These are phyloP conservation scores for Hibiscus mutabilis DNA, from an alignment of 345 rosid species.

Conservation along the genomic window DNA sequence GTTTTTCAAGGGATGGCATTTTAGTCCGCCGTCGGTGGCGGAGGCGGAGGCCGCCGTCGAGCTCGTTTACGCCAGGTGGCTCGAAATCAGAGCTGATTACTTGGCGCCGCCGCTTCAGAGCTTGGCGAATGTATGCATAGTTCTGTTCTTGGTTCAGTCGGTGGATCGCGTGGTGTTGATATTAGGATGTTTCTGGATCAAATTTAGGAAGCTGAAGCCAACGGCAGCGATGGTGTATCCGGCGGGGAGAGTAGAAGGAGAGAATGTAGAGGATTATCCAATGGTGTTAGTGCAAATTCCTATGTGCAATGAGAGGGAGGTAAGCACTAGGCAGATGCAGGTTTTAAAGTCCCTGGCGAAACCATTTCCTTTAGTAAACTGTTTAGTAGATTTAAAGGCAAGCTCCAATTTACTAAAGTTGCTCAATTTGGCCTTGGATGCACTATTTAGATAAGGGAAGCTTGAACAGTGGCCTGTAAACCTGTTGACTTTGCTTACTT, in stretches of 20 bases:
- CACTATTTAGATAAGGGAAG: neutral
- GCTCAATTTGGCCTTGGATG: no score
- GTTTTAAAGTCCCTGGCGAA: constrained; percentile 23
- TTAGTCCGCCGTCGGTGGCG: constrained; percentile 63
- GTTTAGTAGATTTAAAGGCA: neutral
- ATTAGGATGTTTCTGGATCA: constrained; percentile 79
- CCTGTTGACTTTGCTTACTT: neutral
- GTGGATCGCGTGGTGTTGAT: constrained; percentile 64
- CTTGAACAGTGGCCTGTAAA: neutral
- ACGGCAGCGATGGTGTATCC: constrained; percentile 37
- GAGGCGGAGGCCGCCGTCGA: constrained; percentile 55
- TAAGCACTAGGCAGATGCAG: constrained; percentile 47
- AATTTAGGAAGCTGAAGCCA: constrained; percentile 56
- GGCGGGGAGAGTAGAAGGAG: constrained; percentile 21
- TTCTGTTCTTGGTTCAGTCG: constrained; percentile 75
- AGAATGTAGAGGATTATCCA: constrained; percentile 50
- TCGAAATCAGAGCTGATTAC: constrained; percentile 59
- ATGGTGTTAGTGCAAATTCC: constrained; percentile 95
- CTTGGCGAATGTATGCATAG: constrained; percentile 64
- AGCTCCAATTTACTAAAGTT: neutral
- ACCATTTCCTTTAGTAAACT: no score
- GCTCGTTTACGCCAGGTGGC: constrained; percentile 57
- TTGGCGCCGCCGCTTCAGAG: constrained; percentile 78
- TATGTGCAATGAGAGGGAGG: constrained; percentile 98
- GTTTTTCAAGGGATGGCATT: constrained; percentile 89